These are phyloP conservation scores for Sporisorium exsertum DNA, from an alignment of 1,284 basidiomycete genomes.

Conservation along the genomic window DNA sequence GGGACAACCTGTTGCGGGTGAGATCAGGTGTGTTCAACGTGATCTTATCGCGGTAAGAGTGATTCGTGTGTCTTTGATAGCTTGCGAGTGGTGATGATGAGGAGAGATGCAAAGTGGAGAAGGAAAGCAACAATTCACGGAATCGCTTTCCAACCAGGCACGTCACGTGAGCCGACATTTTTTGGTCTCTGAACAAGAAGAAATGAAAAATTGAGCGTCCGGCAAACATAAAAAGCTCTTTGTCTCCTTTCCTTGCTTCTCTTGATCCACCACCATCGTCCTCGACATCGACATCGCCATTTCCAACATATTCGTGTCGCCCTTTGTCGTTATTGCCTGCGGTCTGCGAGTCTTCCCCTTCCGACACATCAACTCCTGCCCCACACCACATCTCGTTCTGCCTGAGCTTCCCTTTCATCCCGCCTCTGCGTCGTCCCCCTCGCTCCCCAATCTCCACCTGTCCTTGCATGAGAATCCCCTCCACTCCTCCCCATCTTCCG, in stretches of 20 bases:
- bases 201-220: constrained; percentile 10
- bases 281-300: neutral
- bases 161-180: constrained; percentile 38
- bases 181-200: neutral
- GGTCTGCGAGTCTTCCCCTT: neutral
- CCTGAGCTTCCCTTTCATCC: neutral
- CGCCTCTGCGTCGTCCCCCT: neutral
- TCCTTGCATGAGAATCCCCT: neutral
- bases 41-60: neutral
- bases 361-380: neutral
- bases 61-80: neutral
- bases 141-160: constrained; percentile 2
- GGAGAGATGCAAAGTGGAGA: constrained; percentile 36
- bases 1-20: neutral
- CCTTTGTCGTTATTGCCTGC: neutral
- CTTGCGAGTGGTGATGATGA: constrained; percentile 4
- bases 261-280: constrained; percentile 12
- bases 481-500: neutral
- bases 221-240: neutral
- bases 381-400: too few species aligned
- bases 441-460: neutral
- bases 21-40: neutral
- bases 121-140: constrained; percentile 14
- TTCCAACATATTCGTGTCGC: neutral
- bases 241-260: neutral